Conservation (phyloP, 78 protist genomes). For the Protostelium mycophagum region DNA sequence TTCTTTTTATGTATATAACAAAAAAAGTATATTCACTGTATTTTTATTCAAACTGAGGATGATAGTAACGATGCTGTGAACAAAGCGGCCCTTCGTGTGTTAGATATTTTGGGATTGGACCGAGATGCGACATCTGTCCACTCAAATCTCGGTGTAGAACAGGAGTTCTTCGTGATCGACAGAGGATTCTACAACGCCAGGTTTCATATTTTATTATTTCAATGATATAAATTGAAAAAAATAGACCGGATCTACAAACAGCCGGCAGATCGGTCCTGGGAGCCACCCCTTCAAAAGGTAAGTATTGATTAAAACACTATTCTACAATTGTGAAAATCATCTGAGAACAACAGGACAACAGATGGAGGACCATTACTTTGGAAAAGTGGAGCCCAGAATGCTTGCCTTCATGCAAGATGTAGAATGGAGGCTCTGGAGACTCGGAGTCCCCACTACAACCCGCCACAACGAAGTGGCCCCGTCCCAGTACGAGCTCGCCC, state of each 20-base stretch:
- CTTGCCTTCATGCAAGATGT: conserved; percentile 65
- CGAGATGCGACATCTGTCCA: conserved; percentile 25
- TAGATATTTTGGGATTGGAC: conserved; percentile 31
- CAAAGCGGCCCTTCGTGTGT: conserved; percentile 14
- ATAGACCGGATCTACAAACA: conserved; percentile 84
- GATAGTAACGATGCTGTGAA: conserved; percentile 41
- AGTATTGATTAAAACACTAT: not conserved
- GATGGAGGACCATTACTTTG: conserved; percentile 89
- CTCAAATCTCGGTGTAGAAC: conserved; percentile 77
- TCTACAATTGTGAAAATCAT: not conserved
- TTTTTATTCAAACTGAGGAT: too few relatives aligned
- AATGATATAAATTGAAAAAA: too few relatives aligned
- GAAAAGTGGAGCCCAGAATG: conserved; percentile 64
- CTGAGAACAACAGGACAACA: conserved; percentile 69
- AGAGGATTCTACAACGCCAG: conserved; percentile 44
- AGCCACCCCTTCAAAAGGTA: conserved; percentile 53
- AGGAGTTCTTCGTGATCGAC: conserved; percentile 88
- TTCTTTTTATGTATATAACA: too few relatives aligned
- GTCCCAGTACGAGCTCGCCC: conserved; percentile 90
- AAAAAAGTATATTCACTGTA: too few relatives aligned
- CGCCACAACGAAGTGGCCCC: conserved; percentile 95
- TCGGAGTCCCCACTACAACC: conserved; percentile 84
- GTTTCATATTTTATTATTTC: too few relatives aligned
- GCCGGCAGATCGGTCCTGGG: conserved; percentile 81
- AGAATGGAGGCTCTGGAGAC: conserved; percentile 69